These are phyloP conservation scores for Echeveria elegans DNA, from an alignment of 164 flowering plant species.

Conservation along the genomic window DNA sequence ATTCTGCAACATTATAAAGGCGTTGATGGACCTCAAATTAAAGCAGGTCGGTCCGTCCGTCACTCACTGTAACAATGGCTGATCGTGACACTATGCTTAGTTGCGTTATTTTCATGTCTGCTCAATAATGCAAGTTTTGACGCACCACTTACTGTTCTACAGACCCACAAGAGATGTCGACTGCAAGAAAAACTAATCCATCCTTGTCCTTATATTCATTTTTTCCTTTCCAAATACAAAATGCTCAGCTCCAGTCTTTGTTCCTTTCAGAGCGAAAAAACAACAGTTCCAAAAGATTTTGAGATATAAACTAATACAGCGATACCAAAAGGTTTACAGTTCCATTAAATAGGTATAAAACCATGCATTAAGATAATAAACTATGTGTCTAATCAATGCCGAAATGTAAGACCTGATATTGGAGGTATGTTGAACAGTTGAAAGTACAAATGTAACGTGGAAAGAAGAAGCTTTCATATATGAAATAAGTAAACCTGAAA, in stretches of 20 bases:
- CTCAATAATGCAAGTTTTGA: neutral
- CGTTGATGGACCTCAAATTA: neutral
- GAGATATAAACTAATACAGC: neutral
- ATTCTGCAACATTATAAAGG: neutral
- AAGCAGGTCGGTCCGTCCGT: no score
- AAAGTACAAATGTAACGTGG: neutral
- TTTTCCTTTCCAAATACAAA: neutral
- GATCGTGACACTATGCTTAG: neutral
- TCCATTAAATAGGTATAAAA: neutral
- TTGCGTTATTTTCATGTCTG: neutral
- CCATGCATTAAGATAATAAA: neutral
- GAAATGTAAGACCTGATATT: neutral
- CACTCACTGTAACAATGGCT: neutral
- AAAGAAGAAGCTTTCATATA: neutral
- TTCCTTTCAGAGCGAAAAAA: neutral
- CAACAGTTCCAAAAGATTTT: neutral
- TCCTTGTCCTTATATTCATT: neutral
- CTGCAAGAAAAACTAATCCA: neutral
- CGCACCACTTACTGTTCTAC: neutral
- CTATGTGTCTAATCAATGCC: neutral
- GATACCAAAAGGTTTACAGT: neutral
- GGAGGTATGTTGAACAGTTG: neutral
- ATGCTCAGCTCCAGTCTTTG: neutral
- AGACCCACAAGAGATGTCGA: constrained; percentile 1
- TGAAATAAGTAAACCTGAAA: neutral